Evolutionary conservation across 2,329 filamentous ascomycete genomes (phyloP).

Genomic region (Tolypocladium inflatum): DNA sequence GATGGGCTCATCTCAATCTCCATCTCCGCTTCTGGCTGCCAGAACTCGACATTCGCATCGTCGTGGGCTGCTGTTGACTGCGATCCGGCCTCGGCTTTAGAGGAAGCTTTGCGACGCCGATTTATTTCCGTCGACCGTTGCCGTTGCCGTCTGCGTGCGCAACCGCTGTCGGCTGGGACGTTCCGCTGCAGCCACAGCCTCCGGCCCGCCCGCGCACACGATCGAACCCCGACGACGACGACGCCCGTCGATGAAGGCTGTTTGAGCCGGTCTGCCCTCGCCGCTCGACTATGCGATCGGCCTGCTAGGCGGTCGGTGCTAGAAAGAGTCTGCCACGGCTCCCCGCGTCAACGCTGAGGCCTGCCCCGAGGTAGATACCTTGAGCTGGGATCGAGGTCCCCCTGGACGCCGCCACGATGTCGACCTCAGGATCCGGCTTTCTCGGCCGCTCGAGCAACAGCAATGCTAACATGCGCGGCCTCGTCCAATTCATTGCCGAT

Average conservation of each 20-base stretch:
- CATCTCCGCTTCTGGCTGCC: background rate
- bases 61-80: background rate
- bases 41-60: background rate
- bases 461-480: slow-evolving; percentile 64
- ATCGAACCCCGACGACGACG: background rate
- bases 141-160: background rate
- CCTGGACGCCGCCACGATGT: slow-evolving; percentile 31
- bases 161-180: background rate
- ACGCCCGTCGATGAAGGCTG: slow-evolving; percentile 14
- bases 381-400: background rate
- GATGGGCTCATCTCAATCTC: background rate
- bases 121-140: background rate
- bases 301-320: slow-evolving; percentile 15
- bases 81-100: background rate
- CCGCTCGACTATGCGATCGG: slow-evolving; percentile 21
- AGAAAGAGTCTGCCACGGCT: background rate
- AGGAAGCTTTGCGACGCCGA: background rate
- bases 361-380: background rate
- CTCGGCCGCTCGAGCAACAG: slow-evolving; percentile 56
- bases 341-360: background rate
- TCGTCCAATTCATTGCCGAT: slow-evolving; percentile 98
- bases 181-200: background rate
- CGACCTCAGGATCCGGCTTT: slow-evolving; percentile 49
- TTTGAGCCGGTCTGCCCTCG: slow-evolving; percentile 13
- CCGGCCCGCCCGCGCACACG: background rate